These are phyloP conservation scores for Alternaria sp. DNA, from an alignment of 2,329 filamentous ascomycete species.

Conservation along the genomic window DNA sequence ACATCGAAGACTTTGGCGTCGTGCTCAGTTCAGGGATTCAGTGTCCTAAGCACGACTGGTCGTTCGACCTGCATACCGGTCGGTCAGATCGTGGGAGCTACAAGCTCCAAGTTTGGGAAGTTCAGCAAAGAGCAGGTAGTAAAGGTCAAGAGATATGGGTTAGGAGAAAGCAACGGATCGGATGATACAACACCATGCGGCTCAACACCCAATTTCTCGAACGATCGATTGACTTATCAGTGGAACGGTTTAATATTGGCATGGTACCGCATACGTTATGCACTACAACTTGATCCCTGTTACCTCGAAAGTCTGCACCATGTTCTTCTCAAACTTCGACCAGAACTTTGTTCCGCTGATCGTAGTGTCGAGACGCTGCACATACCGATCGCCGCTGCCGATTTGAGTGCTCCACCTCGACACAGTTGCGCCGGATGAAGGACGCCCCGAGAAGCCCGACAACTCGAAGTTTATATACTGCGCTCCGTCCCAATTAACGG, in stretches of 20 bases:
- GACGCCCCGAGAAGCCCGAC: constrained; percentile 13
- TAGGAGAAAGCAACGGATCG: constrained; percentile 46
- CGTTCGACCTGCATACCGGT: constrained; percentile 73
- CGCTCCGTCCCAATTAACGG: constrained; percentile 14
- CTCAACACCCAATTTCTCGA: neutral
- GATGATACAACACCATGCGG: constrained; percentile 18
- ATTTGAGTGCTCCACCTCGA: constrained; percentile 17
- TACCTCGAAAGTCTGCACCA: constrained; percentile 19
- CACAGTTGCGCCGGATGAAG: constrained; percentile 7
- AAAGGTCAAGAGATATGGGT: constrained; percentile 41
- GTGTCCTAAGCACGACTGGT: constrained; percentile 76
- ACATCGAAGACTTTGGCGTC: constrained; percentile 77
- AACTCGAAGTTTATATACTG: constrained; percentile 21
- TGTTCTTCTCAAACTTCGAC: constrained; percentile 19
- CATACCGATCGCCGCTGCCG: constrained; percentile 16
- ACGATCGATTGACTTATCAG: neutral
- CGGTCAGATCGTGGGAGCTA: constrained; percentile 69
- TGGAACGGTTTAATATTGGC: neutral
- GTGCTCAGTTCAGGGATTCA: constrained; percentile 68
- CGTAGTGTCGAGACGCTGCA: constrained; percentile 10
- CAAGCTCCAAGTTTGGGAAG: constrained; percentile 69
- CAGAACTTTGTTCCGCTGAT: constrained; percentile 15
- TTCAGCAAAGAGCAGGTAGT: constrained; percentile 56
- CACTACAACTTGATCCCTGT: constrained; percentile 12
- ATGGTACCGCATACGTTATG: neutral